Percentiles rank a stretch among this genome's conserved stretches.
phyloP scores from a whole-genome alignment of 768 basidiomycete species.

The Kondoa malvinella region DNA sequence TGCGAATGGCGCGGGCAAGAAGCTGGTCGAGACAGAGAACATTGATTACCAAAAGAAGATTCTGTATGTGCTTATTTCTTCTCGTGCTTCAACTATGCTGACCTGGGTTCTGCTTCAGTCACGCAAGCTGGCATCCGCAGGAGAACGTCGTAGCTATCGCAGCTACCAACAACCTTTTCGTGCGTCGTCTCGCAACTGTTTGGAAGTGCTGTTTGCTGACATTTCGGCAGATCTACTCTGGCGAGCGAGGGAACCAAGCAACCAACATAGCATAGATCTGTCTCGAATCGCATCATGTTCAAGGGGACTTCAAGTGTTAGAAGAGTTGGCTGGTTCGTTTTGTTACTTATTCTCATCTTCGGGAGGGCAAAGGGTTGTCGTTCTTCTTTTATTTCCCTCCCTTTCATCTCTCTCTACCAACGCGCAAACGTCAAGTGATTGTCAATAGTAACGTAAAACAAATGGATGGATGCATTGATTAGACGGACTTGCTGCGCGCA shows the following conservation, averaged over 20 bases:
- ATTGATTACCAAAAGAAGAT: constrained; percentile 91
- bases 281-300: neutral
- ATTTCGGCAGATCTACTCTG: neutral
- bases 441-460: neutral
- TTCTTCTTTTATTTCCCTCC: neutral
- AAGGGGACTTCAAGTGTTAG: neutral
- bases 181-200: neutral
- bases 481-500: neutral
- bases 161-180: constrained; percentile 59
- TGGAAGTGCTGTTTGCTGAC: neutral
- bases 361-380: neutral
- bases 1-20: constrained; percentile 48
- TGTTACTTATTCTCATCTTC: neutral
- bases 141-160: constrained; percentile 81
- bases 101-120: constrained; percentile 18
- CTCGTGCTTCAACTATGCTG: constrained; percentile 40
- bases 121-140: constrained; percentile 69
- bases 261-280: neutral
- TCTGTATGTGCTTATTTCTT: constrained; percentile 38
- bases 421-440: neutral
- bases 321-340: neutral
- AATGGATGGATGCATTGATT: neutral
- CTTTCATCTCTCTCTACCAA: neutral
- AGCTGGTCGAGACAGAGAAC: constrained; percentile 53
- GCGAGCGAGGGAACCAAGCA: neutral